Evolutionary conservation across 177 flowering plant genomes (phyloP), one percentile per base, ranked within the genome.

Genomic region (Tripterygium wilfordii): DNA sequence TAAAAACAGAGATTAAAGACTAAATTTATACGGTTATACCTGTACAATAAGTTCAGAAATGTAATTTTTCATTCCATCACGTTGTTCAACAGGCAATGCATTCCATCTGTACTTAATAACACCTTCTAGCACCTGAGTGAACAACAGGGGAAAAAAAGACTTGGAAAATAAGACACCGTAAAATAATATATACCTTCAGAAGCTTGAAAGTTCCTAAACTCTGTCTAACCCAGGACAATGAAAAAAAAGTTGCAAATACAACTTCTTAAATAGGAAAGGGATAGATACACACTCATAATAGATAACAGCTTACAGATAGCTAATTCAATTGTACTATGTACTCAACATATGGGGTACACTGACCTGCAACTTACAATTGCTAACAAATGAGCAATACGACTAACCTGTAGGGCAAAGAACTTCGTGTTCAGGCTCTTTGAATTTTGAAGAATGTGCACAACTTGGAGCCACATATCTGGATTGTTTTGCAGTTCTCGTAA

Each of bases 81-180:
- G 70, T 54, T 92, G 96, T 23, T 83, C 96, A 55, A 74, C 83
- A 42, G 98, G 98, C 67, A 92, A 71, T 19, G 91, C 96, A 71
- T 92, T 92, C 99, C 99, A 92, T 56, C 99, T 77, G 54, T 92
- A 92, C 65, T 92, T 92, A 38, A 92, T 89, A 33, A 92, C 99
- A 61, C 97, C 95, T 70, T 92, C 99, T 21, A 92, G 74, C 17
- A 92, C 96, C 99, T 92, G 67, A 38, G 67, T 16, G 36, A 36
- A 18, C 39, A 45, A 15, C n/a, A n/a, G n/a, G n/a, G n/a, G n/a
- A n/a, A n/a, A n/a, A n/a, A n/a, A n/a, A n/a, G n/a, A n/a, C n/a
- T n/a, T n/a, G n/a, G n/a, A n/a, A n/a, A n/a, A n/a, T n/a, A 41
- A 27, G 3, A 41, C 26, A 10, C 7, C 15, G 4, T 17, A 36